Base-by-base conservation (phyloP, 164 flowering plant species). In the Aristolochia contorta region DNA sequence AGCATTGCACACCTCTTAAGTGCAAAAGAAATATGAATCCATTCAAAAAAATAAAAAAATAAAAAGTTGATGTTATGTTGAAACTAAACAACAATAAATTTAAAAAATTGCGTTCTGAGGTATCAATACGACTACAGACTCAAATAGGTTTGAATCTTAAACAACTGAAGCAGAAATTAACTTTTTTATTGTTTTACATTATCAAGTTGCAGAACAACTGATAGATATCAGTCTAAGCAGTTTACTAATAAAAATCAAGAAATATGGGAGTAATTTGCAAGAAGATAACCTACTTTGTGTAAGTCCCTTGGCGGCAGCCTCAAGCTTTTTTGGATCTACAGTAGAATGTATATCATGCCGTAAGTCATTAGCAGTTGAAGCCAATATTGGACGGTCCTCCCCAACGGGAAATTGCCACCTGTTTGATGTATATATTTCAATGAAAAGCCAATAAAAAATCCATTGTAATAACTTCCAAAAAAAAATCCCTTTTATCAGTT, bases 291-390 rank as follows among this genome's bases (percentile, higher is more conserved):
- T 80, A 90, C 97, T 67, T 37, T 74, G 82, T 37, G 78, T 65
- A 55, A 84, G 71, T 55, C 96, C 94, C 67, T 77, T 86, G 57
- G 90, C 86, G 0, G 80, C 90, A 48, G 87, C 97, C 74, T 80
- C 86, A 73, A 91, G 50, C 76, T 88, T 86, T 69, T 88, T 83
- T 8, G 94, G 77, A 64, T 79, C 76, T 12, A 74, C 55, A 57
- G 65, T 66, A 13, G 79, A 56, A 58, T 84, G 64, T 47, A 59
- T 78, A 9, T 88, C 89, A 16, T 9, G 71, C 12, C 97, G 77
- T 64, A 86, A 61, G 6, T 83, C 96, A 71, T 91, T 91, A 6
- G 97, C 97, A 1, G 91, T 91, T 4, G 97, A 91, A 21, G 94
- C 88, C 50, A 59, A 32, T 51, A 78, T 62, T 9, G 84, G 62